Evolutionary conservation across 2,329 filamentous ascomycete genomes (phyloP).

Genomic region (Coniochaeta prunicola): DNA sequence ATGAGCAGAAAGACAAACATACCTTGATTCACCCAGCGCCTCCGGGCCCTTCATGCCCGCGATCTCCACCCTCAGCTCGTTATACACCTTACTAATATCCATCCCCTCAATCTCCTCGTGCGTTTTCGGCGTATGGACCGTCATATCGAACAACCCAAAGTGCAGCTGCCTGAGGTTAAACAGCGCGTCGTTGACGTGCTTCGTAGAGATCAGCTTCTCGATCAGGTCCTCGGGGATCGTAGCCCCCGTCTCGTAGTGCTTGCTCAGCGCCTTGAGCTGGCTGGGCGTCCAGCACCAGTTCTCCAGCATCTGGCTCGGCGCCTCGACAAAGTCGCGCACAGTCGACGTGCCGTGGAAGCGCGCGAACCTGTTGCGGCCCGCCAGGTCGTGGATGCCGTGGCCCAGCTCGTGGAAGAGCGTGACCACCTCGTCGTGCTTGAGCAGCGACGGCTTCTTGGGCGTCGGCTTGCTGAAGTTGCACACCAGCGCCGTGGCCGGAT

Average conservation of each 20-base stretch:
- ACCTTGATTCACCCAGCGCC: slow-evolving; percentile 49
- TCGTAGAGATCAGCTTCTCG: slow-evolving; percentile 65
- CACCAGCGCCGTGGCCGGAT: slow-evolving; percentile 72
- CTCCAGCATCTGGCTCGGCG: slow-evolving; percentile 66
- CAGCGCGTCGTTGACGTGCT: slow-evolving; percentile 73
- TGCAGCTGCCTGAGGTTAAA: slow-evolving; percentile 74
- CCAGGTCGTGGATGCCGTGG: slow-evolving; percentile 63
- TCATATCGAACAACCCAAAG: slow-evolving; percentile 81
- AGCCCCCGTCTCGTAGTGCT: slow-evolving; percentile 64
- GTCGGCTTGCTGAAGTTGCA: slow-evolving; percentile 84
- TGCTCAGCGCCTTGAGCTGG: slow-evolving; percentile 59
- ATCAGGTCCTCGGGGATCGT: slow-evolving; percentile 70
- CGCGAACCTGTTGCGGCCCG: slow-evolving; percentile 54
- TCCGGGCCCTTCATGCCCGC: slow-evolving; percentile 69
- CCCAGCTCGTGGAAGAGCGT: slow-evolving; percentile 76
- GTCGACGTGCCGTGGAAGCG: slow-evolving; percentile 63
- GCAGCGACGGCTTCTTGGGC: slow-evolving; percentile 64
- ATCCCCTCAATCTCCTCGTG: slow-evolving; percentile 62
- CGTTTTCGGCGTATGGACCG: slow-evolving; percentile 62
- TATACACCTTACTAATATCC: slow-evolving; percentile 62
- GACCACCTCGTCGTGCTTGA: slow-evolving; percentile 78
- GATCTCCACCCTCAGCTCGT: slow-evolving; percentile 64
- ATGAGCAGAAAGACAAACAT: too few relatives aligned
- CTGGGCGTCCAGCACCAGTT: slow-evolving; percentile 68
- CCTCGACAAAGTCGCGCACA: slow-evolving; percentile 64